Evolutionary conservation across 306 rosid genomes (phyloP), one percentile per base, ranked within the genome.

Genomic region (Medicago ruthenica): DNA sequence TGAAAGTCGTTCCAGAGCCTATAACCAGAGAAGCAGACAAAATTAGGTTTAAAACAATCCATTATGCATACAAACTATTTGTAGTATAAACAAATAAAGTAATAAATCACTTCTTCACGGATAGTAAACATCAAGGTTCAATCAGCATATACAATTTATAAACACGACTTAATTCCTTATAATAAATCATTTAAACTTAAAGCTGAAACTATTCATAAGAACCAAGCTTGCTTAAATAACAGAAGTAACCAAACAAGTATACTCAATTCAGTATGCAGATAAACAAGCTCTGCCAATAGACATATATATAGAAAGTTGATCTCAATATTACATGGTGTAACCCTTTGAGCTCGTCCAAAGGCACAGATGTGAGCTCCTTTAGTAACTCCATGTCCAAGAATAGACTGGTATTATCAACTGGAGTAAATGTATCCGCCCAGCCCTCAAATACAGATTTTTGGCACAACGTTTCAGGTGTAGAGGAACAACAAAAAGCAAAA

Each of bases 301-400:
- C 1, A 64, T 10, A 61, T n/a, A n/a, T n/a, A 21, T 69, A 24
- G 51, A 31, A 66, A 41, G 18, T 18, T 40, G 71, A 17, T 41
- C 34, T 17, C 6, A 42, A 79, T 36, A 86, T 78, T 88, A 93
- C 97, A 61, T 22, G 80, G 73, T 76, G 81, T 77, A 75, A 80
- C 13, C 69, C 81, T 21, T 80, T 68, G 8, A 44, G 73, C 77
- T 93, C 88, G 39, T 79, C 85, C 87, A 82, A 78, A 80, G 77
- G 83, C 64, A 83, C 70, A 57, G 88, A 85, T 58, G 92, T 80
- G 12, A 94, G 88, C 76, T 87, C 83, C 79, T 79, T 82, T 22
- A 94, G 86, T 62, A 91, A 76, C 81, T 77, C 79, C 93, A 91
- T 83, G 84, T 94, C 98, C 73, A 77, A 84, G 76, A 79, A 84